Conservation (phyloP, 345 rosid genomes). For the Hypericum perforatum region DNA sequence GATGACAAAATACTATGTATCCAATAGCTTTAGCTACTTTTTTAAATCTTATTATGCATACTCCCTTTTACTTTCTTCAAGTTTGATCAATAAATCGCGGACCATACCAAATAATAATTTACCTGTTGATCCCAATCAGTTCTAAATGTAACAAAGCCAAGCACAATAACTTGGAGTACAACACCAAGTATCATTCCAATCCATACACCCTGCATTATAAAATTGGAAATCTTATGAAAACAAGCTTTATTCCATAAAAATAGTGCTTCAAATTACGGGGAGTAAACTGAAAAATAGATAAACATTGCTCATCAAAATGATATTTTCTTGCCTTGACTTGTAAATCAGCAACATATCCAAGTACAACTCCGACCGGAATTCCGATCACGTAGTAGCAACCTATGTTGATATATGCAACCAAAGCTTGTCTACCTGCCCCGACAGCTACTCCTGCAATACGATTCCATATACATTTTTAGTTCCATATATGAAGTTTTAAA, state of each 20-base stretch:
- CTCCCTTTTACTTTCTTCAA: too few species aligned
- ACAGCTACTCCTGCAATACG: conserved; percentile 18
- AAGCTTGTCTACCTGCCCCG: conserved; percentile 24
- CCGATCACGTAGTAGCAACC: conserved; percentile 26
- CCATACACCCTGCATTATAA: conserved; percentile 31
- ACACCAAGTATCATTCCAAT: conserved; percentile 33
- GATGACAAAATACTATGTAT: too few species aligned
- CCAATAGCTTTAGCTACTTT: too few species aligned
- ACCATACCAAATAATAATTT: background rate
- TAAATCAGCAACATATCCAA: conserved; percentile 21
- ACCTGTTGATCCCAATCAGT: conserved; percentile 46
- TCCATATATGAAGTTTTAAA: too few species aligned
- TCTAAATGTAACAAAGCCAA: conserved; percentile 23
- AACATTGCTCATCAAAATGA: too few species aligned
- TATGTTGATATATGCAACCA: conserved; percentile 25
- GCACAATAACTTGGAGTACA: conserved; percentile 24
- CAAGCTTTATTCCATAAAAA: too few species aligned
- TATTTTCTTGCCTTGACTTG: conserved; percentile 27
- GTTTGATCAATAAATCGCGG: too few species aligned
- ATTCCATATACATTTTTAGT: background rate
- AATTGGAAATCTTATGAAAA: too few species aligned
- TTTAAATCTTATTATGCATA: too few species aligned
- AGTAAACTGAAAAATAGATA: too few species aligned
- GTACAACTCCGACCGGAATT: conserved; percentile 25
- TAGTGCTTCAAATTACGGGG: too few species aligned